A percentile compares a stretch with the other conserved stretches of the same genome.
phyloP scores from a whole-genome alignment of 1,284 basidiomycete genomes.

The Papiliotrema fonsecae region DNA sequence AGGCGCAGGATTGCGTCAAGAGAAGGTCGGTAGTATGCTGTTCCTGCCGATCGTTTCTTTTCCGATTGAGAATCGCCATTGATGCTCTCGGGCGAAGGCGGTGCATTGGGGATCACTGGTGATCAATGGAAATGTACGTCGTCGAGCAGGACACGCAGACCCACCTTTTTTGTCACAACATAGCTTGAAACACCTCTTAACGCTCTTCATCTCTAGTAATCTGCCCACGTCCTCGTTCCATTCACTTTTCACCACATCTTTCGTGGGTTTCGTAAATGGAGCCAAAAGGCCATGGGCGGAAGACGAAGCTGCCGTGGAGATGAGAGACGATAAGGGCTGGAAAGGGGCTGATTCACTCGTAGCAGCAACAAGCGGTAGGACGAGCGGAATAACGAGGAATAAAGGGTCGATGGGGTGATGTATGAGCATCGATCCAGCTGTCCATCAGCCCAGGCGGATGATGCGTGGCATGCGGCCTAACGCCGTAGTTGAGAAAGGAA shows the following conservation, averaged over 20 bases:
- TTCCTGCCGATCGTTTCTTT: background rate
- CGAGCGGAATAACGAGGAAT: conserved; percentile 38
- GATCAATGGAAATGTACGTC: background rate
- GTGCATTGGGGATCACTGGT: conserved; percentile 21
- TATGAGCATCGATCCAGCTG: conserved; percentile 36
- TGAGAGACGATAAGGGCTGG: conserved; percentile 38
- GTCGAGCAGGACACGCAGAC: background rate
- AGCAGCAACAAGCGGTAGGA: conserved; percentile 24
- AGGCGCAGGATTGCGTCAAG: conserved; percentile 15
- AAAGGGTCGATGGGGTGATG: conserved; percentile 40
- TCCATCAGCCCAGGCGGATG: background rate
- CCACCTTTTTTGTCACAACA: conserved; percentile 41
- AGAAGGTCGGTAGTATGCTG: conserved; percentile 36
- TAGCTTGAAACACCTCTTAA: conserved; percentile 29
- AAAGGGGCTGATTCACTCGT: conserved; percentile 13
- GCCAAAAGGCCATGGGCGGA: conserved; percentile 20
- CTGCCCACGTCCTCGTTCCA: conserved; percentile 31
- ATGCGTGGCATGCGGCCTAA: background rate
- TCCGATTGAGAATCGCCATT: conserved; percentile 1
- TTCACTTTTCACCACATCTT: conserved; percentile 3
- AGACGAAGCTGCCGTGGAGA: conserved; percentile 19
- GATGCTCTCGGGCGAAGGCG: conserved; percentile 20
- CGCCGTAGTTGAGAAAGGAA: too few relatives aligned
- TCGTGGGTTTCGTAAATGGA: conserved; percentile 25
- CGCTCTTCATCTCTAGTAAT: conserved; percentile 21